Conservation (phyloP, 768 basidiomycete genomes). For the Hypsizygus marmoreus region DNA sequence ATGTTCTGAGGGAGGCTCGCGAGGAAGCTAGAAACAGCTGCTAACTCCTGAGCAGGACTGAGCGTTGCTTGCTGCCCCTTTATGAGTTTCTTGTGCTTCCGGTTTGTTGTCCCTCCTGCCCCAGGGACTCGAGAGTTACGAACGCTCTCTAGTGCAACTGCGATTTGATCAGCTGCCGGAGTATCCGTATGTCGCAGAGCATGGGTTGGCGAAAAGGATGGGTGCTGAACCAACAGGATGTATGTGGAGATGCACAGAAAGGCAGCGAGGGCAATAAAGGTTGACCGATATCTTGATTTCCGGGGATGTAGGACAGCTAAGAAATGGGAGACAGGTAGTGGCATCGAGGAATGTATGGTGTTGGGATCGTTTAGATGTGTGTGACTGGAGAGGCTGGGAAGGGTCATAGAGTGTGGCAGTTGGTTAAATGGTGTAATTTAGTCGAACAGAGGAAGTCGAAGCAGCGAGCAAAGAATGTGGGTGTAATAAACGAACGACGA, state of each 20-base stretch:
- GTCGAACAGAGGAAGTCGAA: neutral
- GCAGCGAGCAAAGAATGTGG: conserved; percentile 10
- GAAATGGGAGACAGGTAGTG: conserved; percentile 24
- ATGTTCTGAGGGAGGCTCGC: conserved; percentile 75
- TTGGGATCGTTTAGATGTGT: conserved; percentile 33
- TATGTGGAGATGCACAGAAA: conserved; percentile 55
- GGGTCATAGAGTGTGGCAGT: conserved; percentile 20
- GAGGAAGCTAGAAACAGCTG: conserved; percentile 73
- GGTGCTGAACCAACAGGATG: conserved; percentile 52
- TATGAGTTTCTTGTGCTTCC: conserved; percentile 21
- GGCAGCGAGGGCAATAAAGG: conserved; percentile 53
- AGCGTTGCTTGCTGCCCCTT: conserved; percentile 47
- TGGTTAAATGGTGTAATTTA: conserved; percentile 2
- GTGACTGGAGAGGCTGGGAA: conserved; percentile 28
- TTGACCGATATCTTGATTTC: conserved; percentile 54
- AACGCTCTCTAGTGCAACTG: conserved; percentile 35
- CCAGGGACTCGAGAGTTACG: conserved; percentile 34
- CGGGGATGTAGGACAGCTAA: conserved; percentile 38
- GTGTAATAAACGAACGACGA: too few species aligned
- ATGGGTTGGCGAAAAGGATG: conserved; percentile 40
- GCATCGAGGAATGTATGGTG: conserved; percentile 15
- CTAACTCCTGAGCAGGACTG: conserved; percentile 62
- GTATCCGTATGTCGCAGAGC: conserved; percentile 31
- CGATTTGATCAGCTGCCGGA: conserved; percentile 34
- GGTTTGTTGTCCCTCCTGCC: conserved; percentile 18